phyloP scores from a whole-genome alignment of 176 grass and related monocot genomes.

The Luzula sylvatica region DNA sequence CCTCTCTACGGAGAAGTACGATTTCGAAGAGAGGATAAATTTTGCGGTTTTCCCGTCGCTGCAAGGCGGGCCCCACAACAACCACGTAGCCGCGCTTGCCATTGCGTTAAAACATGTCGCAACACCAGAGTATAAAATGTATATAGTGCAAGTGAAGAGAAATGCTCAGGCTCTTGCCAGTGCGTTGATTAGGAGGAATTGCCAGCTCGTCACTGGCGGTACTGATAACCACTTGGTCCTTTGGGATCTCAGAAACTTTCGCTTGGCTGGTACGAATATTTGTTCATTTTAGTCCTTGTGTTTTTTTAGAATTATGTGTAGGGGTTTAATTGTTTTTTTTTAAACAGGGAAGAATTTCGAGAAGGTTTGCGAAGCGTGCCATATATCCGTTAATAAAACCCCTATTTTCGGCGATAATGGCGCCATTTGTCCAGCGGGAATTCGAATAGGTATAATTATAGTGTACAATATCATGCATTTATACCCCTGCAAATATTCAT shows the following conservation, averaged over 20 bases:
- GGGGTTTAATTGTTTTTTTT: constrained; percentile 5
- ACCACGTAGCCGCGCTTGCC: constrained; percentile 56
- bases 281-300: background rate
- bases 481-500: background rate
- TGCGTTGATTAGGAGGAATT: constrained; percentile 54
- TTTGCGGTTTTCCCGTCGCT: constrained; percentile 76
- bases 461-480: background rate
- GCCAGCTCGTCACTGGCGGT: constrained; percentile 52
- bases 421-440: constrained; percentile 44
- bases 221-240: constrained; percentile 72
- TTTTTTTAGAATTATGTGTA: background rate
- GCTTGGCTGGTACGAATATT: constrained; percentile 40
- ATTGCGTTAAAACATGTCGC: constrained; percentile 55
- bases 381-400: constrained; percentile 62
- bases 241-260: constrained; percentile 69
- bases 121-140: constrained; percentile 49
- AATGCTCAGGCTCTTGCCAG: constrained; percentile 52
- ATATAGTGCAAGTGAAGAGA: constrained; percentile 63
- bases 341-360: constrained; percentile 64
- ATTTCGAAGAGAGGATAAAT: constrained; percentile 68
- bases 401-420: constrained; percentile 56
- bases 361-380: constrained; percentile 52
- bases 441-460: constrained; percentile 51
- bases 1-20: constrained; percentile 17
- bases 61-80: constrained; percentile 65